Evolutionary conservation across 2,329 filamentous ascomycete species (phyloP).

Genomic region (Cladosporium velox): DNA sequence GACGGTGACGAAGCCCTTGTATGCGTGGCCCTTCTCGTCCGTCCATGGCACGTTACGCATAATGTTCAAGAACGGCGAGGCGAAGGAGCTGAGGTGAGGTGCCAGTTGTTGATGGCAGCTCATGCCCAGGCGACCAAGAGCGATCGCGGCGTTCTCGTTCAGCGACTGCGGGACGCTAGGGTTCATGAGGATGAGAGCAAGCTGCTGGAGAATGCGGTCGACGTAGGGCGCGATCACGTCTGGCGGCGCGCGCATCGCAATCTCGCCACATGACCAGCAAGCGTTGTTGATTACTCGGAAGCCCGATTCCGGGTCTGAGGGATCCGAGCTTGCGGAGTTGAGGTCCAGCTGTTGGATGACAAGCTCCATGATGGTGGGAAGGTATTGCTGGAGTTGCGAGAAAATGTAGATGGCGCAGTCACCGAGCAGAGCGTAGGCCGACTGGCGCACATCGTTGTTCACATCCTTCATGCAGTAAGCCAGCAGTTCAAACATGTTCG

Average conservation of each 20-base stretch:
- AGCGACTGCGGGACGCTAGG: constrained; percentile 82
- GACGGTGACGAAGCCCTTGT: constrained; percentile 84
- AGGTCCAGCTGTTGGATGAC: constrained; percentile 87
- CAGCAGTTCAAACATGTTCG: constrained; percentile 86
- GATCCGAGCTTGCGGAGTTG: constrained; percentile 58
- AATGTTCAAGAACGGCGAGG: constrained; percentile 75
- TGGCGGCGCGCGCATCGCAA: constrained; percentile 75
- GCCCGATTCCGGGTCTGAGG: constrained; percentile 78
- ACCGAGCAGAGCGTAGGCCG: constrained; percentile 89
- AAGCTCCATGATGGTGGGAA: constrained; percentile 74
- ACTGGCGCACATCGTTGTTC: constrained; percentile 91
- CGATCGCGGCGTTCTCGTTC: constrained; percentile 91
- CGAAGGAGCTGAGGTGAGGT: constrained; percentile 76
- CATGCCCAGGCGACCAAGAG: constrained; percentile 82
- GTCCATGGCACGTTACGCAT: constrained; percentile 86
- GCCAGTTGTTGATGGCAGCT: constrained; percentile 75
- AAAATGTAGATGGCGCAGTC: constrained; percentile 95
- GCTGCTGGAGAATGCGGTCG: constrained; percentile 72
- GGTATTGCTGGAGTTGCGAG: constrained; percentile 71
- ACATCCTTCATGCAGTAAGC: constrained; percentile 89
- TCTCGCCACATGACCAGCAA: constrained; percentile 95
- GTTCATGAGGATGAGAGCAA: constrained; percentile 81
- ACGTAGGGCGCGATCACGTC: constrained; percentile 74
- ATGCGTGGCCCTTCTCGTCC: constrained; percentile 91
- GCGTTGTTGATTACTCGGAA: constrained; percentile 98